A percentile compares a stretch with the other conserved stretches of the same genome.
Evolutionary conservation across 2,329 filamentous ascomycete species (phyloP).

Genomic region (Lasiodiplodia sp.): DNA sequence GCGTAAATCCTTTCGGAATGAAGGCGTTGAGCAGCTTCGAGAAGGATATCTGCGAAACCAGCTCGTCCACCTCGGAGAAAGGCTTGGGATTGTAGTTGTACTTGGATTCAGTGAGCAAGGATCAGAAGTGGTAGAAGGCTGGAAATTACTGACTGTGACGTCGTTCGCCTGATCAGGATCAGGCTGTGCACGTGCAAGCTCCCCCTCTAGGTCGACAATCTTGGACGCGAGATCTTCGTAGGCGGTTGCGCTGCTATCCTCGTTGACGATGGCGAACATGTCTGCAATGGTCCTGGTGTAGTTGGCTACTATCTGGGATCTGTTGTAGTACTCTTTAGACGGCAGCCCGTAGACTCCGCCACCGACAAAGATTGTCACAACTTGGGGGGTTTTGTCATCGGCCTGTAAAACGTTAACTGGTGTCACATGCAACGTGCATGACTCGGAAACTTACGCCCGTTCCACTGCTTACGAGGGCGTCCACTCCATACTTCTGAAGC

Average conservation of each 20-base stretch:
- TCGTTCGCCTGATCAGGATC: slow-evolving; percentile 51
- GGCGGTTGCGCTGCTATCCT: slow-evolving; percentile 25
- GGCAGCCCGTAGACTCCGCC: slow-evolving; percentile 57
- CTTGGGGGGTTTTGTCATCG: background rate
- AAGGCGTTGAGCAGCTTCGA: slow-evolving; percentile 61
- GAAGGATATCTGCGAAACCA: slow-evolving; percentile 65
- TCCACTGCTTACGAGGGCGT: no score
- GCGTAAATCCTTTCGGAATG: slow-evolving; percentile 58
- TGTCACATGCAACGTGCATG: background rate
- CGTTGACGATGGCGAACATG: background rate
- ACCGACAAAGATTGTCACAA: slow-evolving; percentile 41
- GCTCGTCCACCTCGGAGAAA: slow-evolving; percentile 61
- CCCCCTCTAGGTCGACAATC: slow-evolving; percentile 61
- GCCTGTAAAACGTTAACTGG: background rate
- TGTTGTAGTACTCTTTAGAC: slow-evolving; percentile 46
- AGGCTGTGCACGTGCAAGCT: slow-evolving; percentile 66
- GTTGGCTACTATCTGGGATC: slow-evolving; percentile 42
- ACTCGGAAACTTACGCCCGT: no score
- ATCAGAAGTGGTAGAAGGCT: background rate
- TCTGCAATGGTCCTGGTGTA: slow-evolving; percentile 26
- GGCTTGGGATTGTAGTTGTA: slow-evolving; percentile 72
- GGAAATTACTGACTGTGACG: slow-evolving; percentile 34
- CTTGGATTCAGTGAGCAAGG: background rate
- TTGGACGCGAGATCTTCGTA: slow-evolving; percentile 20
- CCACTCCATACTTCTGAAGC: background rate